phyloP scores from a whole-genome alignment of 345 rosid genomes.

The Bruguiera parviflora region DNA sequence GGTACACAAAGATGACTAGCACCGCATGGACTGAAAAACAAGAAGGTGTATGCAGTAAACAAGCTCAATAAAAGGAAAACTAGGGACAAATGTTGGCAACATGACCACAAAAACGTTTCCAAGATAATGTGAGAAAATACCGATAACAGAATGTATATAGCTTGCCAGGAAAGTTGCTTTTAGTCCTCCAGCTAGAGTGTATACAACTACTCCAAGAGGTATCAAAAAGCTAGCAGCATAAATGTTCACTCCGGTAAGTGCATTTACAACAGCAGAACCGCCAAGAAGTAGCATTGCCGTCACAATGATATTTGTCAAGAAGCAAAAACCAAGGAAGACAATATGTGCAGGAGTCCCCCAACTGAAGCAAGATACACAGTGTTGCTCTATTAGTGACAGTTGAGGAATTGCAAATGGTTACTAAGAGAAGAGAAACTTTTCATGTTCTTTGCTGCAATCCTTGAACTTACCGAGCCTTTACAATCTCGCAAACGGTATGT shows the following conservation, averaged over 20 bases:
- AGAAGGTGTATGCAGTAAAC: background rate
- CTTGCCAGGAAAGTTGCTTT: constrained; percentile 95
- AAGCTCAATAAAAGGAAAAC: background rate
- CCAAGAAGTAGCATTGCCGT: constrained; percentile 95
- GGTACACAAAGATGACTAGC: constrained; percentile 72
- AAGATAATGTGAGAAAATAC: constrained; percentile 25
- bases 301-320: constrained; percentile 68
- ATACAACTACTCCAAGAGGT: constrained; percentile 84
- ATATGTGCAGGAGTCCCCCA: constrained; percentile 89
- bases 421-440: no score
- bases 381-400: background rate
- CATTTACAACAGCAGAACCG: constrained; percentile 93
- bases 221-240: constrained; percentile 89
- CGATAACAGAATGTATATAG: constrained; percentile 85
- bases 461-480: constrained; percentile 69
- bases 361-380: constrained; percentile 31
- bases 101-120: background rate
- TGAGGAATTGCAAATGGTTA: background rate
- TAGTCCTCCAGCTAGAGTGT: constrained; percentile 92
- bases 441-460: background rate
- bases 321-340: constrained; percentile 81
- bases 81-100: background rate
- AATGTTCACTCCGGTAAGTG: constrained; percentile 80
- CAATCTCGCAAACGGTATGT: constrained; percentile 91
- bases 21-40: constrained; percentile 68